phyloP scores from a whole-genome alignment of 148 eudicot species.

The Chenopodium album region DNA sequence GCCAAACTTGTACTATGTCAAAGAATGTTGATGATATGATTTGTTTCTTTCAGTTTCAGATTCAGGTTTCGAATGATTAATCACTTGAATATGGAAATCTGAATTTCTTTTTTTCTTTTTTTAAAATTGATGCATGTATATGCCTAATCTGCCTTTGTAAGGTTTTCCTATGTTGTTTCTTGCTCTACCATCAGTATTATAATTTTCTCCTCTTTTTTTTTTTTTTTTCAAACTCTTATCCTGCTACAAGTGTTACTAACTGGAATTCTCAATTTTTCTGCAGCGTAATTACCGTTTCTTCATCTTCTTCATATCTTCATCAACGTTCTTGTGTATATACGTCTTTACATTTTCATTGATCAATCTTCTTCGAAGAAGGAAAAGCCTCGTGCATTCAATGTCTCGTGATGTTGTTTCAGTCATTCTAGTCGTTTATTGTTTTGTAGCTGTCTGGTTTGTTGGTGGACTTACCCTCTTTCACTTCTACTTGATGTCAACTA shows the following conservation, averaged over 20 bases:
- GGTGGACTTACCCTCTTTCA: conserved; percentile 83
- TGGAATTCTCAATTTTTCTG: conserved; percentile 20
- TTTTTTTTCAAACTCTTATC: background rate
- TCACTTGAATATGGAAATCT: too few relatives aligned
- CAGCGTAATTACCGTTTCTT: conserved; percentile 86
- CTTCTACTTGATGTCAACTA: conserved; percentile 65
- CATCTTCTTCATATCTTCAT: conserved; percentile 66
- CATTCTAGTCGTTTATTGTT: conserved; percentile 62
- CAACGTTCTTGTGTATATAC: conserved; percentile 69
- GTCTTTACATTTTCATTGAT: conserved; percentile 60
- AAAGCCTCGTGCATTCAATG: conserved; percentile 42
- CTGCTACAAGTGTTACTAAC: conserved; percentile 17
- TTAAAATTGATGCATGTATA: too few relatives aligned
- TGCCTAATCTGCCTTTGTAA: too few relatives aligned
- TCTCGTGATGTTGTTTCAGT: conserved; percentile 54
- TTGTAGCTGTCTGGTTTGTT: conserved; percentile 74
- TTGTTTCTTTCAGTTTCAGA: background rate
- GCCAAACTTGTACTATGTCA: background rate
- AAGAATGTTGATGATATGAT: background rate
- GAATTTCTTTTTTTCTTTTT: too few relatives aligned
- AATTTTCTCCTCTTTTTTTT: background rate
- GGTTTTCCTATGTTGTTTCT: background rate
- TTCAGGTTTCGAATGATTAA: too few relatives aligned
- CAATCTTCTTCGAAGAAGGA: conserved; percentile 35
- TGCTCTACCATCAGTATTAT: background rate